Base-by-base conservation (phyloP, 371 early-diverging fungal genomes). In the Actinomucor elegans region DNA sequence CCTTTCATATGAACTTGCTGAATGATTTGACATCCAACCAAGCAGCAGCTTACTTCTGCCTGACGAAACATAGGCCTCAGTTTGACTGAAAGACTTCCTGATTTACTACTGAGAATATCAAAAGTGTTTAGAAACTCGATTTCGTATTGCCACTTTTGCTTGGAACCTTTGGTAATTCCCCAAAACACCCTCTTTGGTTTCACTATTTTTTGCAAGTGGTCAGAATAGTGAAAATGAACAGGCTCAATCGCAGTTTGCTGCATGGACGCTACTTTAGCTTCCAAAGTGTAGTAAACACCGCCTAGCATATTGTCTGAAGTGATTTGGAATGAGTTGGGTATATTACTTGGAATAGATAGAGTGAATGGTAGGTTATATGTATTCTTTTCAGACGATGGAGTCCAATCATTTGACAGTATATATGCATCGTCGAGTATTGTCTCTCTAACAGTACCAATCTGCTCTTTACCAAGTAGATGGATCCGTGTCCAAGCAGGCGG, bases 61-160 rank as follows among this genome's bases (percentile, higher is more conserved):
- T 17, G 26, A 9, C 29, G 28, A 31, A 17, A 31, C 31, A 21
- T 34, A 0, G 61, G 44, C 17, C 51, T 55, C 34, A 61, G 21
- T 35, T 51, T 28, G 14, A 61, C 24, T 7, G 37, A 50, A 6
- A 55, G 18, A 23, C 9, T 20, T 17, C 41, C 50, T 44, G 18
- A 17, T 20, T 33, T 38, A 2, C n/a, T 27, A 7, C 7, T 18
- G 2, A 27, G 17, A 8, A 57, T 15, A 33, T 57, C 37, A 18
- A 57, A 27, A 2, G 42, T 38, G 8, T 47, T 47, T 31, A 54
- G 58, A 38, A 49, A 48, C 11, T 63, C 63, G 14, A 63, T 26
- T 26, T 63, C 63, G 37, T 63, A 63, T 27, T 57, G 57, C 63
- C 63, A 63, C 27, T 37, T 48, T 27, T 32, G 45, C 18, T 40